Evolutionary conservation across 2,329 filamentous ascomycete species (phyloP).

Genomic region (Cadophora malorum): DNA sequence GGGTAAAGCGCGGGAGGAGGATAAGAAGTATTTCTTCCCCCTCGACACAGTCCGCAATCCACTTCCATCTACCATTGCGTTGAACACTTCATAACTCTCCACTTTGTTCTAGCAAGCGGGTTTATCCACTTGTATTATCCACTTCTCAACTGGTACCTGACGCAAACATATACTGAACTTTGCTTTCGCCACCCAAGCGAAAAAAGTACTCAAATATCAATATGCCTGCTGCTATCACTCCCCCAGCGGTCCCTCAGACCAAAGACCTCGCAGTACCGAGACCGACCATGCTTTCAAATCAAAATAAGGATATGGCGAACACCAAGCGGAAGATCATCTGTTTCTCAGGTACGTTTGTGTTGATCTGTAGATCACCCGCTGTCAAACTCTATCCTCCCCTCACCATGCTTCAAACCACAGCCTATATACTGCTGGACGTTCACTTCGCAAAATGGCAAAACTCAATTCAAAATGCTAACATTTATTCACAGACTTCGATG

Average conservation of each 20-base stretch:
- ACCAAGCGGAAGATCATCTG: slow-evolving; percentile 63
- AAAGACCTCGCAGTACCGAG: slow-evolving; percentile 43
- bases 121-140: slow-evolving; percentile 7
- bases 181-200: slow-evolving; percentile 2
- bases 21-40: slow-evolving; percentile 13
- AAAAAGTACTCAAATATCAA: slow-evolving; percentile 33
- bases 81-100: background rate
- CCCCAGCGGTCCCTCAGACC: slow-evolving; percentile 41
- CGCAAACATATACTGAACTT: background rate
- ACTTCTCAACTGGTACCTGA: slow-evolving; percentile 6
- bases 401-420: background rate
- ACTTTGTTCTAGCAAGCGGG: background rate
- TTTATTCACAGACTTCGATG: slow-evolving; percentile 65
- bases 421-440: background rate
- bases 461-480: too few species aligned
- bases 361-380: slow-evolving; percentile 20
- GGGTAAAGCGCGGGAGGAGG: slow-evolving; percentile 3
- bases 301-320: slow-evolving; percentile 42
- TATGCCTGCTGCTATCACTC: slow-evolving; percentile 50
- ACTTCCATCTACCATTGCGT: background rate
- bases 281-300: slow-evolving; percentile 38
- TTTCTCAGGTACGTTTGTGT: slow-evolving; percentile 56
- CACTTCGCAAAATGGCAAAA: too few species aligned
- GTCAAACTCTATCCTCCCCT: background rate
- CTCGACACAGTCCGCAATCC: background rate